Conservation (phyloP, 2,329 filamentous ascomycete species). For the Onygenales sp. region DNA sequence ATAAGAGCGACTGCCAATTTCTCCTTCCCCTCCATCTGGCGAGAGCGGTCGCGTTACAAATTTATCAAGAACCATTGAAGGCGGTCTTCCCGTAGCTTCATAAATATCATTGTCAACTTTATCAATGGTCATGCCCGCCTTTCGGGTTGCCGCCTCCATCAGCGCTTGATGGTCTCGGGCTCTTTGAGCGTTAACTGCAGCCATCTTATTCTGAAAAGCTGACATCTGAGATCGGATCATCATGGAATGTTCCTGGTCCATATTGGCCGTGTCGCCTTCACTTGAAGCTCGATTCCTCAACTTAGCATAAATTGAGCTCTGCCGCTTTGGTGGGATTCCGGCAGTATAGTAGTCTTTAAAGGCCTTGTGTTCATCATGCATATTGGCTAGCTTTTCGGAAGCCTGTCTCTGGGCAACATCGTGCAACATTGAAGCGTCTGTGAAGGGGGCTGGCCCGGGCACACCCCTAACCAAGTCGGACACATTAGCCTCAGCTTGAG, state of each 20-base stretch:
- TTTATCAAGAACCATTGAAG: conserved; percentile 54
- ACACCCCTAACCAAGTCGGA: conserved; percentile 8
- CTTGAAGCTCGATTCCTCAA: conserved; percentile 54
- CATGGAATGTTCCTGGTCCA: conserved; percentile 56
- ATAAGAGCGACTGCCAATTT: conserved; percentile 46
- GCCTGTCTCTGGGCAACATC: conserved; percentile 75
- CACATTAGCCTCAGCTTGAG: conserved; percentile 51
- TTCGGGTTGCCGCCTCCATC: conserved; percentile 65
- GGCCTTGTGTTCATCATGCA: conserved; percentile 58
- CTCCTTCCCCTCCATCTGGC: conserved; percentile 54
- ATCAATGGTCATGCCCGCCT: conserved; percentile 63
- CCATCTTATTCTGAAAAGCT: conserved; percentile 56
- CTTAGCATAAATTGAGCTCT: conserved; percentile 31
- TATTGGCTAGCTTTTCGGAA: conserved; percentile 65
- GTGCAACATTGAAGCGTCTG: conserved; percentile 46
- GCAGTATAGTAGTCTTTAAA: conserved; percentile 66
- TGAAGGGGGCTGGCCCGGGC: neutral
- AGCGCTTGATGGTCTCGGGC: conserved; percentile 61
- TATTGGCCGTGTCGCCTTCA: conserved; percentile 47
- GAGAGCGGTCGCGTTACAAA: conserved; percentile 65
- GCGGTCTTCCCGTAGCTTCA: conserved; percentile 60
- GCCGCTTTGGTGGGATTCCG: conserved; percentile 38
- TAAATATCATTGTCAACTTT: conserved; percentile 70
- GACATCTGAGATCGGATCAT: conserved; percentile 67
- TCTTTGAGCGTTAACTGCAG: conserved; percentile 60